Evolutionary conservation across 2,329 filamentous ascomycete genomes (phyloP), one percentile per base, ranked within the genome.

Genomic region (Daldinia sp.): DNA sequence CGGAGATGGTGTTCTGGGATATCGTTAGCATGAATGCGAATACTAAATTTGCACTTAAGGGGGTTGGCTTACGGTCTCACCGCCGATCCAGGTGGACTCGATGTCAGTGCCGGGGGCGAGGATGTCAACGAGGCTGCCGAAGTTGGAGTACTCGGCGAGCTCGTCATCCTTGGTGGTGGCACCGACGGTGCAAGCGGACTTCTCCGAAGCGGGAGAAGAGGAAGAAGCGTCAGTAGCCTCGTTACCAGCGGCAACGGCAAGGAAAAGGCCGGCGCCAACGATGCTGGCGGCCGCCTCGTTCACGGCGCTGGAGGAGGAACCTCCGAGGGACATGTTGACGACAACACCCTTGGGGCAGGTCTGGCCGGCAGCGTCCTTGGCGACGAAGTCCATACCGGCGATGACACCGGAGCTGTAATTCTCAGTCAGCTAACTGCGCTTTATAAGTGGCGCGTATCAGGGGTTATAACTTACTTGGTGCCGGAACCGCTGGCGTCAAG

Each of bases 171-270:
- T 65, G 66, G 80, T 77, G 29, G 81, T 79, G 45, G 84, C 82
- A 4, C 81, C 84, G 19, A 86, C 84, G 0, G 83, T 86, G 66
- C 85, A 76, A 58, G 82, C 84, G n/a, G 76, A 74, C 27, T 79
- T 68, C 9, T 79, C 79, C 0, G 81, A 82, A 1, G 82, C 83
- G 0, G 84, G 83, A 0, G 83, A 86, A 39, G 71, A 77, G 61
- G 75, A 72, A 4, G 70, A 70, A 1, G 78, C 77, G 54, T 82
- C 76, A 19, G 68, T 69, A 59, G 75, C 73, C 4, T 77, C 75
- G 71, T 87, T 87, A 30, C 85, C 85, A 13, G 85, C 84, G 5
- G 85, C 84, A 1, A 85, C 83, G 19, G 83, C 81, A 9, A 82
- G 78, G 52, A 85, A 79, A 39, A 87, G 73, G 30, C 84, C 84